Evolutionary conservation across 1,284 basidiomycete species (phyloP).

Genomic region (Marasmius oreades): DNA sequence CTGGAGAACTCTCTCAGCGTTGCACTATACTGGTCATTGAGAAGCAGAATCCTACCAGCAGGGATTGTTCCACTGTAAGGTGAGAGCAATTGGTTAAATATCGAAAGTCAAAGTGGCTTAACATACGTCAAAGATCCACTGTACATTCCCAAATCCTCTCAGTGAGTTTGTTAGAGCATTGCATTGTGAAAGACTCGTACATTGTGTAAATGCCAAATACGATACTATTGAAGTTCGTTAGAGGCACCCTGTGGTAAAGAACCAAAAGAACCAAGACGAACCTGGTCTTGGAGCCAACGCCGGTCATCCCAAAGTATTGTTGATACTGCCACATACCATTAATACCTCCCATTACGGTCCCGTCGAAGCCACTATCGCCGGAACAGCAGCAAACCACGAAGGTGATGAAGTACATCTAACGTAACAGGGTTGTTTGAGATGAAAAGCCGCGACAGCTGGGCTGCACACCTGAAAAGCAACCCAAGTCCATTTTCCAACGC

Average conservation of each 20-base stretch:
- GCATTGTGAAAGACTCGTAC: slow-evolving; percentile 28
- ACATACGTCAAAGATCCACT: slow-evolving; percentile 38
- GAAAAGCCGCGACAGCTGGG: slow-evolving; percentile 16
- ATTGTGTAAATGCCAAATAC: slow-evolving; percentile 54
- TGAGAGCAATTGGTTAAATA: slow-evolving; percentile 9
- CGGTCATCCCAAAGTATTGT: slow-evolving; percentile 42
- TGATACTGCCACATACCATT: slow-evolving; percentile 50
- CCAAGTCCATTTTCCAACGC: slow-evolving; percentile 35
- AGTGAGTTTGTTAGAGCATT: neutral
- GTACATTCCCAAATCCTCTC: neutral
- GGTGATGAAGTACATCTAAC: slow-evolving; percentile 40
- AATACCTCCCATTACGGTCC: slow-evolving; percentile 52
- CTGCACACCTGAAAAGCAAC: slow-evolving; percentile 36
- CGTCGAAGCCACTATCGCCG: slow-evolving; percentile 50
- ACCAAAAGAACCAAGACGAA: slow-evolving; percentile 19
- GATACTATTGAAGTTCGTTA: slow-evolving; percentile 29
- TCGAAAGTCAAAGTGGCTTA: neutral
- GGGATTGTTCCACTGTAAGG: slow-evolving; percentile 39
- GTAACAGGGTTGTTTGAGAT: neutral
- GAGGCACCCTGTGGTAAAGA: neutral
- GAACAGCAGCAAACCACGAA: slow-evolving; percentile 46
- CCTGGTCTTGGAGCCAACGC: slow-evolving; percentile 42
- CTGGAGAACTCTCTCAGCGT: slow-evolving; percentile 18
- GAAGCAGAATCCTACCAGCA: slow-evolving; percentile 29
- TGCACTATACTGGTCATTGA: neutral